Evolutionary conservation across 2,329 filamentous ascomycete genomes (phyloP), one percentile per base, ranked within the genome.

Genomic region (Coniella vitis): DNA sequence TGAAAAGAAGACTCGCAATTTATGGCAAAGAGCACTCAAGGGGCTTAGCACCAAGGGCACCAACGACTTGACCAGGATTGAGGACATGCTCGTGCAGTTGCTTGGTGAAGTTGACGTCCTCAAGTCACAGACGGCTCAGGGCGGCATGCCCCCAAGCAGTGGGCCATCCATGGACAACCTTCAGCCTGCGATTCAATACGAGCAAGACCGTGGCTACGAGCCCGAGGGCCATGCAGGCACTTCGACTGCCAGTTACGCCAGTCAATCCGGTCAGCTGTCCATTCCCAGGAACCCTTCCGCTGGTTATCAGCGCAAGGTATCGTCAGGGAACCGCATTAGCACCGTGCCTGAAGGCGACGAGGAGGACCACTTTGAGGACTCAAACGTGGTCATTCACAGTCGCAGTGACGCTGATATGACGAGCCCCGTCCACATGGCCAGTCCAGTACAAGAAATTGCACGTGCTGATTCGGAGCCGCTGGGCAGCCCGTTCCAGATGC

Each of bases 1-100:
- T 48, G 75, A 78, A 38, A 96, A 96, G 78, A 90, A 89, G 63
- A 87, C 89, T 67, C 44, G 48, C 38, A 95, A 89, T 62, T 79
- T 98, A n/a, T 93, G 97, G 70, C 87, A 86, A 60, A 83, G 91
- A 54, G 93, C 93, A n/a, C 74, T 98, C 43, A 91, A 94, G 63
- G 90, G 90, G 3, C 73, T 98, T 43, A 89, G 89, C 58, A 79
- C 86, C 61, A 94, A 93, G 70, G 91, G 89, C 45, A 83, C 86
- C 7, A 91, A 86, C 59, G 93, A 98, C 58, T 78, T 96, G 45
- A 81, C 83, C 55, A 86, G 89, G 58, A 95, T 96, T 54, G 88
- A 93, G 65, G 86, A 88, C 53, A 91, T 93, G 86, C 78, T 98
- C 31, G 87, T 93, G 65, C 90, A 95, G 62, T 78, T 98, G 19